Evolutionary conservation across 2,329 filamentous ascomycete genomes (phyloP).

Genomic region (Aspergillus thermomutatus): DNA sequence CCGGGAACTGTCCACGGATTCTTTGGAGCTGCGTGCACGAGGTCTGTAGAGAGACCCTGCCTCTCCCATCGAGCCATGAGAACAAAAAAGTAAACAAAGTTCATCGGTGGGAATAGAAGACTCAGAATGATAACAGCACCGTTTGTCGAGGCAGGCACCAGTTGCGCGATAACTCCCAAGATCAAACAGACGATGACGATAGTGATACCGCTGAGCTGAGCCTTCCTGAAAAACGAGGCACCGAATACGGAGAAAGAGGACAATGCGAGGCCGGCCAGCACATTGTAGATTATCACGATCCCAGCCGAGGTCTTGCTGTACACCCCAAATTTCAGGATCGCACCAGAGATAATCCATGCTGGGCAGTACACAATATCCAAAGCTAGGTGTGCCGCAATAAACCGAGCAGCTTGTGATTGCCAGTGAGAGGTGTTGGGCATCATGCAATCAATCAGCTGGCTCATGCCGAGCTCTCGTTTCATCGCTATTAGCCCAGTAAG

Average conservation of each 20-base stretch:
- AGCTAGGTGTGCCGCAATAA: conserved; percentile 74
- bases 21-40: conserved; percentile 60
- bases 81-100: conserved; percentile 77
- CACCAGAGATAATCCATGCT: conserved; percentile 74
- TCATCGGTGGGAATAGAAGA: conserved; percentile 80
- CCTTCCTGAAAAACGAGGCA: conserved; percentile 78
- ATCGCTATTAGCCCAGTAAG: conserved; percentile 80
- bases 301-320: conserved; percentile 61
- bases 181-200: conserved; percentile 70
- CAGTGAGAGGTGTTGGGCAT: conserved; percentile 72
- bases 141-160: conserved; percentile 58
- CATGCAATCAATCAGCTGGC: conserved; percentile 86
- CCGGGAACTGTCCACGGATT: conserved; percentile 69
- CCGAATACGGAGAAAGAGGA: conserved; percentile 78
- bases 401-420: conserved; percentile 73
- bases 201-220: conserved; percentile 82
- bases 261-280: conserved; percentile 72
- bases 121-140: conserved; percentile 66
- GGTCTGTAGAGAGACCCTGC: conserved; percentile 56
- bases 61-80: conserved; percentile 74
- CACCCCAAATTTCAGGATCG: conserved; percentile 62
- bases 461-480: conserved; percentile 83
- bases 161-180: conserved; percentile 78
- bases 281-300: conserved; percentile 70
- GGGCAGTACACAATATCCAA: conserved; percentile 78